Evolutionary conservation across 305 asterid species (phyloP), one percentile per base, ranked within the genome.

Genomic region (Solanum chacoense): DNA sequence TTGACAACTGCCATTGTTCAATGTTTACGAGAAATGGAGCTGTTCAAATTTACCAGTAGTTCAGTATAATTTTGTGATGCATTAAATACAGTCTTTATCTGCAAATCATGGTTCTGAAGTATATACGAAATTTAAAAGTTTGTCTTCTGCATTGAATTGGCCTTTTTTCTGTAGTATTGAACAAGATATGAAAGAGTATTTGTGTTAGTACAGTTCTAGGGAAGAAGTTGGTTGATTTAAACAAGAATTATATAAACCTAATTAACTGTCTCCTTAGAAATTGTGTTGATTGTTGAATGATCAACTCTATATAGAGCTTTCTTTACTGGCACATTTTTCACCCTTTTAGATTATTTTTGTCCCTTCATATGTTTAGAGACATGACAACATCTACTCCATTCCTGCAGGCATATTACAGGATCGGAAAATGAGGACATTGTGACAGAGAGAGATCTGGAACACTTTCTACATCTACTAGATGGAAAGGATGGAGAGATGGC

Each of bases 371-470:
- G 31, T 26, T 55, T 50, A 83, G 74, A 55, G 74, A 84, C 31
- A 31, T 84, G 37, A 83, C 18, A 45, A 7, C 45, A 20, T 84
- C 72, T 55, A 20, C 87, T 84, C 26, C 31, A 78, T 89, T 92
- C 71, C 55, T 87, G 88, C 88, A 94, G 98, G 89, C 91, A 91
- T 83, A 88, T 87, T 69, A 71, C 91, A 89, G 95, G 92, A 85
- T 87, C 92, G 55, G 95, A 93, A 88, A 93, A 91, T 79, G 97
- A 93, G 79, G 90, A 85, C 83, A 90, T 86, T 88, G 94, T 94
- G 69, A 91, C 94, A 18, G 96, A 96, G 91, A 94, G 93, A 85
- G 99, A 97, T 92, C 92, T 97, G 89, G 96, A 93, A 80, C 98
- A 96, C 91, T 93, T 96, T 32, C 89, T 95, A 81, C 91, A 93